phyloP scores from a whole-genome alignment of 805 yeast species.

The Cephaloascus fragrans region DNA sequence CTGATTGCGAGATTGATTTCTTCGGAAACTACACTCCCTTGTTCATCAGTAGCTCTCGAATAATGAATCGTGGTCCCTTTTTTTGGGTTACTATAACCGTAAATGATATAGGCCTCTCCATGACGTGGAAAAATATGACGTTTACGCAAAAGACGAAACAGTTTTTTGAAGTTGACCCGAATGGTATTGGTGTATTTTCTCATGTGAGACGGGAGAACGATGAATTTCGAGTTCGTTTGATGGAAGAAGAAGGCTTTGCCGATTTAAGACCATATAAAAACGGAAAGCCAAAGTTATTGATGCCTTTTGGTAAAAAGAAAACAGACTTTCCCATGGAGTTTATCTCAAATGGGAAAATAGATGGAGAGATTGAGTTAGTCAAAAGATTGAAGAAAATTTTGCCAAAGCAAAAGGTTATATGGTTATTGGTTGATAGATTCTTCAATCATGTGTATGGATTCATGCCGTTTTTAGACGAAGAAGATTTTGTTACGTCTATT shows the following conservation, averaged over 20 bases:
- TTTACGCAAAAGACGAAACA: neutral
- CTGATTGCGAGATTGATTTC: neutral
- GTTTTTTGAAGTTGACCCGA: neutral
- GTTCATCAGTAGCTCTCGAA: conserved; percentile 7
- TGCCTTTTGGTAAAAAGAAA: too few species aligned
- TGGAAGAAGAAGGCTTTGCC: conserved; percentile 26
- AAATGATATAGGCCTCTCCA: conserved; percentile 15
- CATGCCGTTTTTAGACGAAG: conserved; percentile 19
- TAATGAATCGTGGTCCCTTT: conserved; percentile 26
- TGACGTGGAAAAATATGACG: conserved; percentile 6
- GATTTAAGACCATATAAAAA: conserved; percentile 22
- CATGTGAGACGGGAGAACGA: neutral
- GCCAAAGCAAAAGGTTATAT: conserved; percentile 14
- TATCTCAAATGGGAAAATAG: too few species aligned
- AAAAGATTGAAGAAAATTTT: conserved; percentile 5
- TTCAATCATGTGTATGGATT: conserved; percentile 16
- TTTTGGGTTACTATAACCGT: conserved; percentile 26
- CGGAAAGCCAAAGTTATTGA: too few species aligned
- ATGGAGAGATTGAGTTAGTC: conserved; percentile 2
- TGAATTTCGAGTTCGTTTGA: conserved; percentile 7
- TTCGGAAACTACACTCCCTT: neutral
- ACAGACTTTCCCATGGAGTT: conserved; percentile 1
- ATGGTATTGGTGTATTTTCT: too few species aligned
- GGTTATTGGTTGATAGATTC: conserved; percentile 16
- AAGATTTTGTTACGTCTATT: conserved; percentile 11